phyloP scores from a whole-genome alignment of 495 filamentous ascomycete species.

The Melanomma pulvis-pyrius region DNA sequence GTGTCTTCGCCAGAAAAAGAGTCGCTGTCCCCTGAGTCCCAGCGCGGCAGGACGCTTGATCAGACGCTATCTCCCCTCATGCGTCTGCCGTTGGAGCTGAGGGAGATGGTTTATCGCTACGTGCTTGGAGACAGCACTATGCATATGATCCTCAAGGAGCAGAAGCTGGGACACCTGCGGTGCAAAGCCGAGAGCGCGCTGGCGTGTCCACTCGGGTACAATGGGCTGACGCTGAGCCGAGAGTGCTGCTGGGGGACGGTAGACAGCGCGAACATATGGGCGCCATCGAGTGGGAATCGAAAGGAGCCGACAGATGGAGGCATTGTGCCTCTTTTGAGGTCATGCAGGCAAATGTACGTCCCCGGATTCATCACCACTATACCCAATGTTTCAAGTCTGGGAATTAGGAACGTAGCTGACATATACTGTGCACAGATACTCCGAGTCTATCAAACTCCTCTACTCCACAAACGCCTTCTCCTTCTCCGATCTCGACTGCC shows the following conservation, averaged over 20 bases:
- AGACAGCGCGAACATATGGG: constrained; percentile 30
- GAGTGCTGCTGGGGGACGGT: constrained; percentile 33
- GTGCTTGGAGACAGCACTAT: constrained; percentile 26
- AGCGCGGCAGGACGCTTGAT: constrained; percentile 17
- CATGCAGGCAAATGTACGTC: constrained; percentile 29
- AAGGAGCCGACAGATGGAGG: constrained; percentile 26
- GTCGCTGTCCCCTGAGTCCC: not conserved
- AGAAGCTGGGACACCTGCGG: constrained; percentile 28
- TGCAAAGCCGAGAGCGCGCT: constrained; percentile 26
- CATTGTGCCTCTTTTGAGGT: constrained; percentile 21
- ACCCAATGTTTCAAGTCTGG: no score
- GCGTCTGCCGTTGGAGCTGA: constrained; percentile 24
- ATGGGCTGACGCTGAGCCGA: constrained; percentile 16
- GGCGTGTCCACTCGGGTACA: constrained; percentile 18
- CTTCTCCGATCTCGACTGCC: constrained; percentile 33
- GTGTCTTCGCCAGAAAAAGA: not conserved
- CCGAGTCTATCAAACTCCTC: constrained; percentile 25
- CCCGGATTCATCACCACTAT: not conserved
- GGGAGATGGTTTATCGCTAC: constrained; percentile 23
- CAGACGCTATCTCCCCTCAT: constrained; percentile 26
- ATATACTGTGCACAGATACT: constrained; percentile 14
- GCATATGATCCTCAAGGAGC: constrained; percentile 30
- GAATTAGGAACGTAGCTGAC: not conserved
- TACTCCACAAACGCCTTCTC: constrained; percentile 35
- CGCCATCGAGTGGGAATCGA: not conserved